Percentiles rank a stretch among this genome's conserved stretches.
phyloP scores from a whole-genome alignment of 371 early-diverging fungal species.

The Mucor racemosus region DNA sequence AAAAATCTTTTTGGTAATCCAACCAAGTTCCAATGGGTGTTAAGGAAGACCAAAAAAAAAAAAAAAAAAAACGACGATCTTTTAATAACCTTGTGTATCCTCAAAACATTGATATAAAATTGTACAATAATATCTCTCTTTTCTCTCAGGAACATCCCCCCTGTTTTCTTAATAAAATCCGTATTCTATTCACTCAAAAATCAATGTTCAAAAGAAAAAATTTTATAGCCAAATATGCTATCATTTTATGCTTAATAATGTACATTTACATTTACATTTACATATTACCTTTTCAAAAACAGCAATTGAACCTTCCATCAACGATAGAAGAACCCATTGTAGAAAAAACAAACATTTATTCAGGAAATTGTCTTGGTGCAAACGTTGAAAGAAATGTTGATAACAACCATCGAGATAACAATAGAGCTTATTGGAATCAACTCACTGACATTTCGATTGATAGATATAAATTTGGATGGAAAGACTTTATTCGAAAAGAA shows the following conservation, averaged over 20 bases:
- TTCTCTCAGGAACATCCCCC: background rate
- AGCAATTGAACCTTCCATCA: background rate
- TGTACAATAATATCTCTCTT: background rate
- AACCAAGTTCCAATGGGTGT: background rate
- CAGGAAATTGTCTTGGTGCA: background rate
- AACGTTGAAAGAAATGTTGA: constrained; percentile 25
- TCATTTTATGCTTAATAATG: background rate
- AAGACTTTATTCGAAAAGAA: constrained; percentile 20
- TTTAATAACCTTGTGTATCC: constrained; percentile 7
- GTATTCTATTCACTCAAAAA: background rate
- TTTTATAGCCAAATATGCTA: background rate
- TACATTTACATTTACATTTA: background rate
- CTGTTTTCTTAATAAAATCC: background rate
- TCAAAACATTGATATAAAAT: constrained; percentile 2
- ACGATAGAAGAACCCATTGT: background rate
- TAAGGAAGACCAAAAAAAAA: too few relatives aligned
- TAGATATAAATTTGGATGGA: constrained; percentile 11
- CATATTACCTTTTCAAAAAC: background rate
- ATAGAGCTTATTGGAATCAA: constrained; percentile 10
- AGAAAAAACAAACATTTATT: background rate
- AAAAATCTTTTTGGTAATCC: background rate
- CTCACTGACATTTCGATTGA: constrained; percentile 11
- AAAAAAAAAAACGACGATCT: constrained; percentile 11
- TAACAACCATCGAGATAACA: constrained; percentile 14
- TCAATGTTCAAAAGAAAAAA: background rate